These are phyloP conservation scores for Erysimum cheiranthoides DNA, from an alignment of 345 rosid genomes.

Conservation along the genomic window DNA sequence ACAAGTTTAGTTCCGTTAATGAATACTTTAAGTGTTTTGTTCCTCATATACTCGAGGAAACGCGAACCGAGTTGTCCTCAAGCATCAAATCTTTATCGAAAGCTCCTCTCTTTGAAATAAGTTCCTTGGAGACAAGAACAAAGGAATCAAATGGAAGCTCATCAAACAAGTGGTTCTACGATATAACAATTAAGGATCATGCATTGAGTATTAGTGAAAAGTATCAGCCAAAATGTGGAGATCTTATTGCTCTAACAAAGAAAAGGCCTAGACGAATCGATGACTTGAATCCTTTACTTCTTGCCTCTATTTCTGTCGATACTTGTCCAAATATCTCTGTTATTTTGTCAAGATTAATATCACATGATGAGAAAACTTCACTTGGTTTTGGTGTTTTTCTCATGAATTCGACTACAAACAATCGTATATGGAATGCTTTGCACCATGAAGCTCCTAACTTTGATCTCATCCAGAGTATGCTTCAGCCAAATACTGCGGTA, in stretches of 20 bases:
- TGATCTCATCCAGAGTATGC: constrained; percentile 40
- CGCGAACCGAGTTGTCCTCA: constrained; percentile 40
- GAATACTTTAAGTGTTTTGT: constrained; percentile 43
- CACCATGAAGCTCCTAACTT: constrained; percentile 24
- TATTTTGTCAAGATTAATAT: constrained; percentile 36
- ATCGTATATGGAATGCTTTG: constrained; percentile 52
- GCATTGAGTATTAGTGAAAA: neutral
- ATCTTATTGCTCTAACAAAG: constrained; percentile 49
- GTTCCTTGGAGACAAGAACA: neutral
- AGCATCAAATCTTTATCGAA: constrained; percentile 29
- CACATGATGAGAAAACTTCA: neutral
- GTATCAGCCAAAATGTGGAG: constrained; percentile 47
- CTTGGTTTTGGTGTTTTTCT: constrained; percentile 42
- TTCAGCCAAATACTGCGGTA: constrained; percentile 36
- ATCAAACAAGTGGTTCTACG: constrained; percentile 21
- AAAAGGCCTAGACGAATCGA: constrained; percentile 33
- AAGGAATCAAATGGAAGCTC: neutral
- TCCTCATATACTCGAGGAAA: constrained; percentile 46
- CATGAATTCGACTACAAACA: constrained; percentile 45
- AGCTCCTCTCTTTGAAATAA: constrained; percentile 31
- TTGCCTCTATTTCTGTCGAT: constrained; percentile 19
- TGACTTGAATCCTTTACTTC: constrained; percentile 39
- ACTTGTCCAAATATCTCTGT: constrained; percentile 20
- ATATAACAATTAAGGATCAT: neutral
- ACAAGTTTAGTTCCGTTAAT: constrained; percentile 21